These are phyloP conservation scores for Vachellia collinsii DNA, from an alignment of 306 rosid species.

Conservation along the genomic window DNA sequence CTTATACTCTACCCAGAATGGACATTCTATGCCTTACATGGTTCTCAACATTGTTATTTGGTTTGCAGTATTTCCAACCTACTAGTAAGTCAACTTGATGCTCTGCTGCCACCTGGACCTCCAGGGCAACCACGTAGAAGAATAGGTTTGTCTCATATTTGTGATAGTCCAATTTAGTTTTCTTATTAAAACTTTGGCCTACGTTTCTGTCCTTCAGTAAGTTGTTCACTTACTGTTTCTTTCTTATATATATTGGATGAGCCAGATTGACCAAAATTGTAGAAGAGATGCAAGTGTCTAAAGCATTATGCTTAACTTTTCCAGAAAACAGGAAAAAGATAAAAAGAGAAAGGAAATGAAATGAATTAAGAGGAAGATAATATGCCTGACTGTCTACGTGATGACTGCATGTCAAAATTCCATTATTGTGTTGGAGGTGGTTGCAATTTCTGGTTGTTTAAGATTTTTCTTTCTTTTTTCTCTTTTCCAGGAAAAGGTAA, in stretches of 20 bases:
- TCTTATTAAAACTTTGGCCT: slow-evolving; percentile 17
- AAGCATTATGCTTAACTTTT: slow-evolving; percentile 31
- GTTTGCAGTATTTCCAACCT: slow-evolving; percentile 63
- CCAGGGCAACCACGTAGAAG: slow-evolving; percentile 84
- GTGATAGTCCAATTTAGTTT: slow-evolving; percentile 11
- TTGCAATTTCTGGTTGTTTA: slow-evolving; percentile 39
- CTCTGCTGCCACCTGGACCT: slow-evolving; percentile 75
- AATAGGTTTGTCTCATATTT: slow-evolving; percentile 63
- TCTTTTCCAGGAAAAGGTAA: slow-evolving; percentile 51
- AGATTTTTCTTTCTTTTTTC: background rate
- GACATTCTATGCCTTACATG: slow-evolving; percentile 29
- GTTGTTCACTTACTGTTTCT: slow-evolving; percentile 19
- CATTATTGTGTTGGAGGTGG: slow-evolving; percentile 34
- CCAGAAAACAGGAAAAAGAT: slow-evolving; percentile 28
- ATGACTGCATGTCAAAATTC: slow-evolving; percentile 35
- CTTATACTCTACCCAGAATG: slow-evolving; percentile 13
- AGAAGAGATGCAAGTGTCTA: slow-evolving; percentile 33
- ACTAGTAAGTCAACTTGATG: slow-evolving; percentile 73
- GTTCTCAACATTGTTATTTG: slow-evolving; percentile 40
- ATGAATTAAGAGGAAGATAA: slow-evolving; percentile 8
- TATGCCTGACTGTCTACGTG: slow-evolving; percentile 28
- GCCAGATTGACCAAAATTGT: slow-evolving; percentile 27
- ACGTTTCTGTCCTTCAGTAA: slow-evolving; percentile 14
- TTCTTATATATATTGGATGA: background rate
- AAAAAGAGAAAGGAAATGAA: slow-evolving; percentile 6